These are phyloP conservation scores for Ophiocordyceps polyrhachis-furcata DNA, from an alignment of 2,329 filamentous ascomycete species.

Conservation along the genomic window DNA sequence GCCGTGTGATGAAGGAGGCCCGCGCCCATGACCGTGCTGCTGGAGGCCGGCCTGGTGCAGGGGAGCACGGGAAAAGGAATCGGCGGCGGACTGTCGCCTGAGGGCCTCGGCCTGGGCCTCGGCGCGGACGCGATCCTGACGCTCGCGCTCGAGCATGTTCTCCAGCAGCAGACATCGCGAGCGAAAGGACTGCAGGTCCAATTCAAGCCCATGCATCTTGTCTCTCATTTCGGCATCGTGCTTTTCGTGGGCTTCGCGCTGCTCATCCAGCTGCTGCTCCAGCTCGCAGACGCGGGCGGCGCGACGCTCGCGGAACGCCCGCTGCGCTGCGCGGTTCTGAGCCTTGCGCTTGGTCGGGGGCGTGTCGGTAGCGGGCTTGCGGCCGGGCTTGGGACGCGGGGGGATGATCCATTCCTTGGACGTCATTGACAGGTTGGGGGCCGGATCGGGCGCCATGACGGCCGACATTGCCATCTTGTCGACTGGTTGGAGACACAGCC, in stretches of 20 bases:
- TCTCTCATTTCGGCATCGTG: constrained; percentile 36
- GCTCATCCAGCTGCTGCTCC: constrained; percentile 46
- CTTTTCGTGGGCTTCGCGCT: constrained; percentile 37
- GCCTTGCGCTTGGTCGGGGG: constrained; percentile 85
- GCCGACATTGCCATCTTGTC: constrained; percentile 30
- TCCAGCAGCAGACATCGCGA: constrained; percentile 44
- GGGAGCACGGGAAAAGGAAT: constrained; percentile 10
- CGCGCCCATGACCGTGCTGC: constrained; percentile 11
- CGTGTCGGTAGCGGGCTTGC: constrained; percentile 86
- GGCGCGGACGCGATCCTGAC: constrained; percentile 25
- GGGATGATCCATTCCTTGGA: constrained; percentile 76
- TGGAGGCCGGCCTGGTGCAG: constrained; percentile 10
- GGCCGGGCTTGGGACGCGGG: constrained; percentile 70
- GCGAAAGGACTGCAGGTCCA: constrained; percentile 47
- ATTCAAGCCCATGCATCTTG: constrained; percentile 39
- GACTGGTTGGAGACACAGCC: constrained; percentile 16
- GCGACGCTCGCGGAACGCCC: constrained; percentile 74
- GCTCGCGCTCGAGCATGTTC: constrained; percentile 41
- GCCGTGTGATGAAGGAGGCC: constrained; percentile 10
- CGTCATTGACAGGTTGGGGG: constrained; percentile 42
- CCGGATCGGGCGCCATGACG: constrained; percentile 21
- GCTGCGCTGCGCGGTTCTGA: constrained; percentile 82
- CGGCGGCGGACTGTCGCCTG: constrained; percentile 10
- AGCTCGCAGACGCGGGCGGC: constrained; percentile 67
- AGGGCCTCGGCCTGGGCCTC: constrained; percentile 21